These are phyloP conservation scores for Ceratobasidium sp. DNA, from an alignment of 1,284 basidiomycete genomes.

Conservation along the genomic window DNA sequence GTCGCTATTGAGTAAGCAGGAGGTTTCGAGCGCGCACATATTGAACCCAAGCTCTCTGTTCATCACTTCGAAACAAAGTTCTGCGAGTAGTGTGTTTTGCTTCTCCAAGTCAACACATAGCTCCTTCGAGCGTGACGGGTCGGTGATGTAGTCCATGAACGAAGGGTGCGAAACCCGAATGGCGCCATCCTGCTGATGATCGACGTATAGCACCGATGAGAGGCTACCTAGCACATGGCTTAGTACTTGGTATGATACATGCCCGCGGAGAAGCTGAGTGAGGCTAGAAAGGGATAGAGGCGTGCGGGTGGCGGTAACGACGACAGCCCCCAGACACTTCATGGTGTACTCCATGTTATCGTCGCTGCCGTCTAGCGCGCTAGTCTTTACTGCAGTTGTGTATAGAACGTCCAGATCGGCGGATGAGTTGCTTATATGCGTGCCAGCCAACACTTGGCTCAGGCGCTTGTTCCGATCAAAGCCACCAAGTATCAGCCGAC, in stretches of 20 bases:
- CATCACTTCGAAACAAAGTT: constrained; percentile 1
- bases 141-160: neutral
- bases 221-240: neutral
- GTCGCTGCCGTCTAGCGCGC: neutral
- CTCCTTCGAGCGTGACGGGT: constrained; percentile 1
- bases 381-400: neutral
- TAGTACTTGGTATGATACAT: neutral
- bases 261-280: neutral
- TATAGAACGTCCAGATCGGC: constrained; percentile 7
- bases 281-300: neutral
- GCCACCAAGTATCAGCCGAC: neutral
- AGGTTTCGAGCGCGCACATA: constrained; percentile 28
- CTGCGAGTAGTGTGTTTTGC: constrained; percentile 4
- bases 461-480: neutral
- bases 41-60: constrained; percentile 11
- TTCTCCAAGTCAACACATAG: neutral
- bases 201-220: constrained; percentile 16
- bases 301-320: neutral
- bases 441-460: neutral
- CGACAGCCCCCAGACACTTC: neutral
- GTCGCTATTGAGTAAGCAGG: neutral
- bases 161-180: no score
- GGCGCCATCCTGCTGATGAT: no score
- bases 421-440: neutral
- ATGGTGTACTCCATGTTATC: neutral